phyloP scores from a whole-genome alignment of 2,329 filamentous ascomycete genomes.

The Lasiodiplodia hormozganensis region DNA sequence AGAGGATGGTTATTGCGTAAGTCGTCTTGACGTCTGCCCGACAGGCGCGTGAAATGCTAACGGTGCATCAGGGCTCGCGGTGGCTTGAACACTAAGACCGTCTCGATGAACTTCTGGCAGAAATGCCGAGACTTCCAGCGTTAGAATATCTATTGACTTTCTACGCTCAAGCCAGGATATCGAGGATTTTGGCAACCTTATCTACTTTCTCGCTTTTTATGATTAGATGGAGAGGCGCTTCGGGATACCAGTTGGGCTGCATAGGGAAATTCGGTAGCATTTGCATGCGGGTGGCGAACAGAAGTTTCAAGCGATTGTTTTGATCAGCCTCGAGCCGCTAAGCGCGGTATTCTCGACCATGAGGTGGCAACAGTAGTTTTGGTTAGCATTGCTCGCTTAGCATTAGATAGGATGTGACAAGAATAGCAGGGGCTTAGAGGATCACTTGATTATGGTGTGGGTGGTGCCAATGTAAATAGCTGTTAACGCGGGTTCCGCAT shows the following conservation, averaged over 20 bases:
- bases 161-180: neutral
- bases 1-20: constrained; percentile 28
- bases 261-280: constrained; percentile 15
- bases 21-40: neutral
- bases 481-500: neutral
- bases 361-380: neutral
- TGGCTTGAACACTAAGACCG: constrained; percentile 15
- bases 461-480: neutral
- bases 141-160: neutral
- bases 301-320: constrained; percentile 1
- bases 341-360: neutral
- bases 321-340: neutral
- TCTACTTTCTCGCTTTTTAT: neutral
- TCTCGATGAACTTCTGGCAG: constrained; percentile 27
- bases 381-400: constrained; percentile 10
- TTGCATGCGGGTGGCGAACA: constrained; percentile 23
- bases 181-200: neutral
- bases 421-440: neutral
- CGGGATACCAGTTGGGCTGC: constrained; percentile 19
- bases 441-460: neutral
- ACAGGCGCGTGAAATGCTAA: neutral
- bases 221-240: constrained; percentile 19
- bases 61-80: constrained; percentile 20
- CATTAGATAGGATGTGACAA: neutral
- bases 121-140: constrained; percentile 26